Evolutionary conservation across 2,329 filamentous ascomycete genomes (phyloP).

Genomic region (Trichoderma semiorbis): DNA sequence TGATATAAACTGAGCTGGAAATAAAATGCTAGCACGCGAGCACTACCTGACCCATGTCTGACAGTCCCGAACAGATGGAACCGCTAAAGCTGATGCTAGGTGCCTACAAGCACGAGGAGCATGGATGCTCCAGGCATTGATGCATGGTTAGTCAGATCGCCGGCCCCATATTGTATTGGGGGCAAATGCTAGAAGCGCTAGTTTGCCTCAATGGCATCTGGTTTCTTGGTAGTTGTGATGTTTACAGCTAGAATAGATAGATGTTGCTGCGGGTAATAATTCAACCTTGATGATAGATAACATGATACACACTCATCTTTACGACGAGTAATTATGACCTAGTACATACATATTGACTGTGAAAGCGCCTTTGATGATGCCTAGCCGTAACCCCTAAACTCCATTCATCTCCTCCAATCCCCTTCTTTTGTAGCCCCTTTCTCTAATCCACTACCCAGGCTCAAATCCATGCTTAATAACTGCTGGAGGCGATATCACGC

Average conservation of each 20-base stretch:
- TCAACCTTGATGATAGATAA: not conserved
- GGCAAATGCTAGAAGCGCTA: not conserved
- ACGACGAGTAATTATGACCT: not conserved
- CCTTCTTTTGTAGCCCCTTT: not conserved
- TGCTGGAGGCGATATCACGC: not conserved
- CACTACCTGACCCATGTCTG: not conserved
- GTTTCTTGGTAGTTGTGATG: not conserved
- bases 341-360: not conserved
- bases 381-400: not conserved
- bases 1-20: not conserved
- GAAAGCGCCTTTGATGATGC: not conserved
- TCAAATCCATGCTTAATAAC: not conserved
- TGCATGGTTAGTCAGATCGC: slow-evolving; percentile 5
- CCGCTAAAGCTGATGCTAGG: not conserved
- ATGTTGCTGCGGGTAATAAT: not conserved
- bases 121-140: not conserved
- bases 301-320: not conserved
- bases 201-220: not conserved
- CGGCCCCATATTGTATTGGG: not conserved
- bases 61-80: not conserved
- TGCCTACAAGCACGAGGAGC: not conserved
- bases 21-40: not conserved
- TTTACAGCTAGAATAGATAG: not conserved
- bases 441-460: not conserved
- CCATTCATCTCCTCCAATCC: not conserved